These are phyloP conservation scores for Coemansia sp. DNA, from an alignment of 192 early-diverging fungal genomes.

Conservation along the genomic window DNA sequence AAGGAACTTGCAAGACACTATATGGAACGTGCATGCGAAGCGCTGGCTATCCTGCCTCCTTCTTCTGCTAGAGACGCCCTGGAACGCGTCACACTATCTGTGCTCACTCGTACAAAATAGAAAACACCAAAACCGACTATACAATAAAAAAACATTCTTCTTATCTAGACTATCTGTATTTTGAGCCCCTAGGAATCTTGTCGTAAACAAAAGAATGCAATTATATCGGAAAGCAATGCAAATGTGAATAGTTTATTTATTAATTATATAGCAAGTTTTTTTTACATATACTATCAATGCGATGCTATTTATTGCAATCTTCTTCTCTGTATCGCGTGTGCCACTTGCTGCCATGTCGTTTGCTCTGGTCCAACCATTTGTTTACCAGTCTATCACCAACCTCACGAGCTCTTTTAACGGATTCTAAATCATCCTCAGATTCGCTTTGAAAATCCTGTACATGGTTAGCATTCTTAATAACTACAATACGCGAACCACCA, in stretches of 20 bases:
- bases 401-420: neutral
- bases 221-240: neutral
- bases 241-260: too few species aligned
- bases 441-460: constrained; percentile 19
- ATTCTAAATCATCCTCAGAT: neutral
- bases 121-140: too few species aligned
- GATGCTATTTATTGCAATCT: too few species aligned
- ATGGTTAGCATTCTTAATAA: constrained; percentile 37
- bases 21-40: constrained; percentile 69
- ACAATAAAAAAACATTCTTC: too few species aligned
- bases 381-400: constrained; percentile 1
- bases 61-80: constrained; percentile 76
- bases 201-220: neutral
- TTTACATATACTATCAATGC: too few species aligned
- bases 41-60: constrained; percentile 62
- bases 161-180: neutral
- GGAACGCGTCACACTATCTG: constrained; percentile 73
- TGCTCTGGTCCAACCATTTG: neutral
- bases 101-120: constrained; percentile 79
- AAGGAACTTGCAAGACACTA: constrained; percentile 69
- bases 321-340: too few species aligned
- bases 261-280: too few species aligned
- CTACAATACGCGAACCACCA: constrained; percentile 5
- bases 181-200: neutral
- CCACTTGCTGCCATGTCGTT: neutral